Conservation (phyloP, 2,329 filamentous ascomycete genomes). For the Ophiocordyceps camponoti-floridani region DNA sequence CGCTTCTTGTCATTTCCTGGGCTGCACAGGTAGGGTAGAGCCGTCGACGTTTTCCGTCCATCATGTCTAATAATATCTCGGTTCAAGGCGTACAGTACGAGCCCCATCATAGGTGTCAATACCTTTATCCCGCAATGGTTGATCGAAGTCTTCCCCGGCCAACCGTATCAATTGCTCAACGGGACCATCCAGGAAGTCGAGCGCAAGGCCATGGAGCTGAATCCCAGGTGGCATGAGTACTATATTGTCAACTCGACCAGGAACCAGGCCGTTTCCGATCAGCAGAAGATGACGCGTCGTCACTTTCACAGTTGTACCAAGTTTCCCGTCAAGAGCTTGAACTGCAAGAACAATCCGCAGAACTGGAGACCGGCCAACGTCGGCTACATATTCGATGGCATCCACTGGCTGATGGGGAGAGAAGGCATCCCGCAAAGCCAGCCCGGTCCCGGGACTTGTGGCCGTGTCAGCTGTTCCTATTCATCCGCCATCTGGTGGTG, state of each 20-base stretch:
- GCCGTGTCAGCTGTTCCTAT: neutral
- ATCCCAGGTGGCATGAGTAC: neutral
- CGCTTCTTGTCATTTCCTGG: neutral
- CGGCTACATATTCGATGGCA: neutral
- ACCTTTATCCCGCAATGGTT: neutral
- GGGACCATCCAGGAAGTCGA: neutral
- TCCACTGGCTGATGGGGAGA: neutral
- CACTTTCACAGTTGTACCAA: neutral
- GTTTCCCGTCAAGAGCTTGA: neutral
- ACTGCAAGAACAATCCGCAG: neutral
- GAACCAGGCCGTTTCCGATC: neutral
- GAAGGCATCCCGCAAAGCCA: neutral
- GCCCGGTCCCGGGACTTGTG: neutral
- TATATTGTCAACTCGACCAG: neutral
- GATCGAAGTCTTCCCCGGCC: neutral
- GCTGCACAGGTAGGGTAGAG: neutral
- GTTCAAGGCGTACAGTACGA: neutral
- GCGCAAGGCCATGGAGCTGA: neutral
- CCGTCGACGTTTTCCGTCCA: neutral
- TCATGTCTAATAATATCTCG: neutral
- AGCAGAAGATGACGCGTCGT: neutral
- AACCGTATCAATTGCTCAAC: neutral
- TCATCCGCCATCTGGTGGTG: neutral
- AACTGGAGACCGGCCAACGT: neutral
- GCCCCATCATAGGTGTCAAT: neutral